phyloP scores from a whole-genome alignment of 2,329 filamentous ascomycete species.

The Apiospora malaysiana region DNA sequence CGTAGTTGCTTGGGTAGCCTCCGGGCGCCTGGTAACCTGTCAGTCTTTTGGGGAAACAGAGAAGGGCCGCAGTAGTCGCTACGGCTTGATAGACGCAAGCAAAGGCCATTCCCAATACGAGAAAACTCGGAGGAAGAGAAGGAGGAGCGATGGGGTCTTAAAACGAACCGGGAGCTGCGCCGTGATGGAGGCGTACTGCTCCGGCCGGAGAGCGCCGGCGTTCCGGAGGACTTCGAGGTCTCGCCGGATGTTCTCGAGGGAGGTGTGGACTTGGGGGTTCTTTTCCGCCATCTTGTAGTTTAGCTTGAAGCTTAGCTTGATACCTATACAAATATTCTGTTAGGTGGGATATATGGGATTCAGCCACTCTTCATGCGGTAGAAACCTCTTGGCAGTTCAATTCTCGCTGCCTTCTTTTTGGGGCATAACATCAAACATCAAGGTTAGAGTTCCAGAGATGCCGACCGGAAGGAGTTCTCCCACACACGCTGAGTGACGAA shows the following conservation, averaged over 20 bases:
- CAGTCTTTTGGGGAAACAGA: too few relatives aligned
- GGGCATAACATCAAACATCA: too few relatives aligned
- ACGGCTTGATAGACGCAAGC: too few relatives aligned
- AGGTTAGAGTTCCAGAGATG: too few relatives aligned
- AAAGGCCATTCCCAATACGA: too few relatives aligned
- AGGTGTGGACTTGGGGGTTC: background rate
- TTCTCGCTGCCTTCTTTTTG: too few relatives aligned
- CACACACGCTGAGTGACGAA: background rate
- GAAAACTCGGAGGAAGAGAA: background rate
- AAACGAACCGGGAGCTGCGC: slow-evolving; percentile 17
- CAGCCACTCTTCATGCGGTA: too few relatives aligned
- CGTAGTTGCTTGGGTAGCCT: slow-evolving; percentile 4
- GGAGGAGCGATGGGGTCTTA: too few relatives aligned
- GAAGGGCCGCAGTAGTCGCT: too few relatives aligned
- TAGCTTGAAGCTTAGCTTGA: too few relatives aligned
- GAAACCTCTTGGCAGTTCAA: too few relatives aligned
- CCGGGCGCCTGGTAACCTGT: background rate
- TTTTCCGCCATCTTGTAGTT: background rate
- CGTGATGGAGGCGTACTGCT: slow-evolving; percentile 16
- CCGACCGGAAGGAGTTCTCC: background rate
- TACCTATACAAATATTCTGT: background rate
- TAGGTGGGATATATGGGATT: background rate
- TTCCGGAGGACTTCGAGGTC: slow-evolving; percentile 13
- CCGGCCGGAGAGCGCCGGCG: slow-evolving; percentile 10
- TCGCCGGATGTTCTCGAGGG: slow-evolving; percentile 8